A percentile compares a stretch with the other conserved stretches of the same genome.
phyloP scores from a whole-genome alignment of 2,329 filamentous ascomycete species.

The Drechmeria coniospora region DNA sequence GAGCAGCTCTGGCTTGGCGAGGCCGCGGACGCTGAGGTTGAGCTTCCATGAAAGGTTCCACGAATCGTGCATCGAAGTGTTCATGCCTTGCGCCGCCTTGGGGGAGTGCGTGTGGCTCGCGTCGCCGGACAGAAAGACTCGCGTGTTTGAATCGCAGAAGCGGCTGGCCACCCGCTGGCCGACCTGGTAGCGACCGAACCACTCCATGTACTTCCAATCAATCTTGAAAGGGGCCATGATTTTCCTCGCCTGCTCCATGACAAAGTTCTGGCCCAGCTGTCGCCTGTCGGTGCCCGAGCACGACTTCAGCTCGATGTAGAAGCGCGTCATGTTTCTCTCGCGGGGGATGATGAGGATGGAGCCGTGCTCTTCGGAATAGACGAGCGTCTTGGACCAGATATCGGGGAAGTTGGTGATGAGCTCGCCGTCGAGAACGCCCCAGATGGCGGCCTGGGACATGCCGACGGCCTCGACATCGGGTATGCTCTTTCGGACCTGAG shows the following conservation, averaged over 20 bases:
- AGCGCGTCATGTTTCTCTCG: slow-evolving; percentile 55
- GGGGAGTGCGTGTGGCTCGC: slow-evolving; percentile 59
- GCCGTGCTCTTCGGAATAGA: slow-evolving; percentile 51
- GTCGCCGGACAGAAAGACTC: slow-evolving; percentile 56
- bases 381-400: slow-evolving; percentile 58
- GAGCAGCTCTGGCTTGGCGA: slow-evolving; percentile 38
- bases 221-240: slow-evolving; percentile 44
- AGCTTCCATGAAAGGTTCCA: slow-evolving; percentile 44
- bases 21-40: slow-evolving; percentile 36
- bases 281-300: slow-evolving; percentile 23
- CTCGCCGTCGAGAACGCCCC: slow-evolving; percentile 59
- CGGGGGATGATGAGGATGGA: slow-evolving; percentile 61
- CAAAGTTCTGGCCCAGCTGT: slow-evolving; percentile 43
- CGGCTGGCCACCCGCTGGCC: slow-evolving; percentile 55
- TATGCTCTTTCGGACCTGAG: slow-evolving; percentile 51
- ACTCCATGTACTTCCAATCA: slow-evolving; percentile 45
- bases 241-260: slow-evolving; percentile 50
- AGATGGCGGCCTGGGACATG: slow-evolving; percentile 38
- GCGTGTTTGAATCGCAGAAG: slow-evolving; percentile 45
- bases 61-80: slow-evolving; percentile 44
- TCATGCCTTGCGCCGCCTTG: slow-evolving; percentile 56
- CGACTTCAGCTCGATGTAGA: slow-evolving; percentile 42
- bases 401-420: slow-evolving; percentile 60
- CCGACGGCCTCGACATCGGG: slow-evolving; percentile 38
- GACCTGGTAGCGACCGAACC: slow-evolving; percentile 60